These are phyloP conservation scores for Globisporangium yorkense DNA, from an alignment of 352 stramenopile species.

Conservation along the genomic window DNA sequence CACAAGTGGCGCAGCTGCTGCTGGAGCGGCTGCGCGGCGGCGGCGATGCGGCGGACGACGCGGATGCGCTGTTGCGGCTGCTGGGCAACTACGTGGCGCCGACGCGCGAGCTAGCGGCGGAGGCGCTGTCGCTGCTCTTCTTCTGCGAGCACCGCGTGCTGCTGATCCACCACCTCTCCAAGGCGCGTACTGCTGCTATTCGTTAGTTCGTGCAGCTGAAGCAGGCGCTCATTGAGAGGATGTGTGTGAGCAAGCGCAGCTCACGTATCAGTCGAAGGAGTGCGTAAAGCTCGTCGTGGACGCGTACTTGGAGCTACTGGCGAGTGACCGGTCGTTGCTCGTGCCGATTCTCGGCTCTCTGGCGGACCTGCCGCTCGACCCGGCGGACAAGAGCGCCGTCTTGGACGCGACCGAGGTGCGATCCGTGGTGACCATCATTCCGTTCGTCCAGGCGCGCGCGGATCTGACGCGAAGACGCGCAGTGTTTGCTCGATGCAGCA, in stretches of 20 bases:
- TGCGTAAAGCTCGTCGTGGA: conserved; percentile 73
- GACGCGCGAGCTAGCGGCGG: conserved; percentile 69
- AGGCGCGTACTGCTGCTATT: conserved; percentile 22
- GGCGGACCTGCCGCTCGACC: conserved; percentile 61
- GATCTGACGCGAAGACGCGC: not conserved
- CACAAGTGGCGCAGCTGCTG: conserved; percentile 46
- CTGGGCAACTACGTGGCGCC: conserved; percentile 65
- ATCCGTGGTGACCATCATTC: no score
- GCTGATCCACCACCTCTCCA: conserved; percentile 76
- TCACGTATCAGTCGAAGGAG: conserved; percentile 77
- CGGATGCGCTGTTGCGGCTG: conserved; percentile 69
- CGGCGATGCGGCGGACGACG: conserved; percentile 54
- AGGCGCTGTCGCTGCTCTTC: conserved; percentile 62
- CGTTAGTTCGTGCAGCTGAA: not conserved
- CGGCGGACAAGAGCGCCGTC: conserved; percentile 55
- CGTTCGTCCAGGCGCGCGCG: no score
- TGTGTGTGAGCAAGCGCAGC: conserved; percentile 18
- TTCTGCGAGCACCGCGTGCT: conserved; percentile 70
- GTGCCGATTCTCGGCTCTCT: conserved; percentile 76
- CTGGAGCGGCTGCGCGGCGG: conserved; percentile 63
- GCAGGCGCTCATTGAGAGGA: not conserved
- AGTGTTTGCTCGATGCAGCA: conserved; percentile 66
- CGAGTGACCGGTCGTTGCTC: conserved; percentile 67
- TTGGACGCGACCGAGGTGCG: conserved; percentile 59
- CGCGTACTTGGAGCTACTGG: conserved; percentile 67